Evolutionary conservation across 306 rosid genomes (phyloP), one percentile per base, ranked within the genome.

Genomic region (Datisca glomerata): DNA sequence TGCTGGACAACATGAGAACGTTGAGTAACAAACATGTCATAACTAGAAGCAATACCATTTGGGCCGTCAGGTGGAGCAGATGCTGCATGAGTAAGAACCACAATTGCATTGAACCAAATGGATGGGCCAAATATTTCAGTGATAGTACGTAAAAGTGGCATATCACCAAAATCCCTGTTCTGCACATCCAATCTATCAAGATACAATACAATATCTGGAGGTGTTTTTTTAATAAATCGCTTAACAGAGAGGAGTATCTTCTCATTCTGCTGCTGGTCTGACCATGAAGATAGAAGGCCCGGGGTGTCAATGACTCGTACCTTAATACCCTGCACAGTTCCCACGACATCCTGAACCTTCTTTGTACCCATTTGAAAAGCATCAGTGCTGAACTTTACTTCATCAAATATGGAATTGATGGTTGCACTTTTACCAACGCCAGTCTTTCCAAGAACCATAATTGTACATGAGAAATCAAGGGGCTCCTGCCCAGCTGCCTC

Each of bases 351-450:
- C 85, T 87, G 97, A 60, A 87, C 97, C 71, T 65, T 87, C 68
- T 74, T 79, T 12, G 97, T 87, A 61, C 89, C 97, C 74, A 45
- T 60, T 47, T 70, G 76, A 77, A 87, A 83, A 50, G 97, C 97
- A 77, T 76, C 84, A 32, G 94, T 87, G 40, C 63, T 56, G 56
- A 87, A 87, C 73, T 76, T 87, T 60, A 76, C 71, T 68, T 87
- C 94, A 11, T 87, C 97, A 51, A 87, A 87, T 53, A 87, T 87
- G 21, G 97, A 87, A 75, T 87, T 87, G 75, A 87, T 83, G 41
- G 97, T 87, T 34, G 97, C 93, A 67, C 94, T 87, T 72, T 87
- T 87, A 38, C 97, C 97, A 41, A 87, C 97, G 32, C 97, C 97
- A 2, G 94, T 63, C 71, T 87, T 87, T 68, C 97, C 97, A 46